These are phyloP conservation scores for Psidium friedrichsthalianum DNA, from an alignment of 345 rosid genomes.

Conservation along the genomic window DNA sequence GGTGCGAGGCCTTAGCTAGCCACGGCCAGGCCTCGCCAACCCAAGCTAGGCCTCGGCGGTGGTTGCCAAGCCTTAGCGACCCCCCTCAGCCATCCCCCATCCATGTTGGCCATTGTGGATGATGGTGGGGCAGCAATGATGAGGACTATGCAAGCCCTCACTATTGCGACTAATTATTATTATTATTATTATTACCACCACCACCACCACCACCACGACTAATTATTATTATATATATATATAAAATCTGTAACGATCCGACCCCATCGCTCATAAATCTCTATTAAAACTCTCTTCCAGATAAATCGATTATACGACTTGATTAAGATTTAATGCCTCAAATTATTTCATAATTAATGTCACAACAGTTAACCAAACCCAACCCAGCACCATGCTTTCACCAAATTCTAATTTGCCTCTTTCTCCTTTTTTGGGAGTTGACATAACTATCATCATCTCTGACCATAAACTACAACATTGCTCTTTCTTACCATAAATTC, in stretches of 20 bases:
- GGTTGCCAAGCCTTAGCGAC: no score
- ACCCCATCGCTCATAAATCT: neutral
- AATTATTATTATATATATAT: no score
- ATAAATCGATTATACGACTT: neutral
- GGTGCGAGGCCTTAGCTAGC: no score
- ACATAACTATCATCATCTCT: neutral
- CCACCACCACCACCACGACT: no score
- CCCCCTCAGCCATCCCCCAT: no score
- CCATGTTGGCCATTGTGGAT: no score
- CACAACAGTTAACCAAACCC: neutral
- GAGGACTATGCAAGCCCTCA: no score
- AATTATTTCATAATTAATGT: neutral
- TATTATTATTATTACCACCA: no score
- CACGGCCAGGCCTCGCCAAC: no score
- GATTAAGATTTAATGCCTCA: neutral
- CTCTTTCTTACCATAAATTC: neutral
- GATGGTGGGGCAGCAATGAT: no score
- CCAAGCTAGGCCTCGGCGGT: no score
- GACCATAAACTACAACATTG: neutral
- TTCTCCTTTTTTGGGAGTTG: neutral
- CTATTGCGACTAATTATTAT: no score
- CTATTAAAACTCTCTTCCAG: neutral
- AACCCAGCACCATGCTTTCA: neutral
- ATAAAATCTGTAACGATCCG: fast-evolving
- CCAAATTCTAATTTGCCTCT: neutral